These are phyloP conservation scores for Ustilago lituana DNA, from an alignment of 1,284 basidiomycete species.

Conservation along the genomic window DNA sequence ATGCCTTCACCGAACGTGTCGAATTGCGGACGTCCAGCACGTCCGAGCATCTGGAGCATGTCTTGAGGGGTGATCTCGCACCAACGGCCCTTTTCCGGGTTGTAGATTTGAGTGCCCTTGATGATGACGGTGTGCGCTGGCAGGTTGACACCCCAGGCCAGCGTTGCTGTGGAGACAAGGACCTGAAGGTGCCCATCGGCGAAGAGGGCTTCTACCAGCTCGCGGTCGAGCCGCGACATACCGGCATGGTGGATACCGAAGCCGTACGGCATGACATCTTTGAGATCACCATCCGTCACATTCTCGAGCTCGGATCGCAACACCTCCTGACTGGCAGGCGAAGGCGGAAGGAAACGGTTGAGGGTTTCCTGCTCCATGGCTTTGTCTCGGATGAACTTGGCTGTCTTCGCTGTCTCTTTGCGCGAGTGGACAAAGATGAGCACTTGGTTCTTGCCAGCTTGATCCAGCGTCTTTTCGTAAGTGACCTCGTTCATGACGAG, in stretches of 20 bases:
- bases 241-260: conserved; percentile 99
- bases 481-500: conserved; percentile 99
- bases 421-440: conserved; percentile 98
- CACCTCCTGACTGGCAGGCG: conserved; percentile 57
- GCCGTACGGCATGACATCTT: conserved; percentile 92
- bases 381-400: conserved; percentile 90
- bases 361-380: conserved; percentile 97
- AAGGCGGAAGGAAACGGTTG: conserved; percentile 80
- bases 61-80: conserved; percentile 95
- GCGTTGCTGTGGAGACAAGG: conserved; percentile 93
- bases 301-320: conserved; percentile 77
- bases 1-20: conserved; percentile 98
- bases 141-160: conserved; percentile 99
- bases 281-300: conserved; percentile 83
- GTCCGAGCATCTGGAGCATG: conserved; percentile 97
- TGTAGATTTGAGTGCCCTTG: conserved; percentile 99
- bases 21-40: conserved; percentile 96
- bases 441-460: conserved; percentile 62
- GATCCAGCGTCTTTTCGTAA: conserved; percentile 81
- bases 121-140: conserved; percentile 99
- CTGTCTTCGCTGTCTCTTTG: conserved; percentile 98
- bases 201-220: conserved; percentile 93
- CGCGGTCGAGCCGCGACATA: conserved; percentile 93
- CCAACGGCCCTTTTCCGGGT: conserved; percentile 98
- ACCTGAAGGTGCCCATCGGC: conserved; percentile 92